These are phyloP conservation scores for Tilletia caries DNA, from an alignment of 1,284 basidiomycete species.

Conservation along the genomic window DNA sequence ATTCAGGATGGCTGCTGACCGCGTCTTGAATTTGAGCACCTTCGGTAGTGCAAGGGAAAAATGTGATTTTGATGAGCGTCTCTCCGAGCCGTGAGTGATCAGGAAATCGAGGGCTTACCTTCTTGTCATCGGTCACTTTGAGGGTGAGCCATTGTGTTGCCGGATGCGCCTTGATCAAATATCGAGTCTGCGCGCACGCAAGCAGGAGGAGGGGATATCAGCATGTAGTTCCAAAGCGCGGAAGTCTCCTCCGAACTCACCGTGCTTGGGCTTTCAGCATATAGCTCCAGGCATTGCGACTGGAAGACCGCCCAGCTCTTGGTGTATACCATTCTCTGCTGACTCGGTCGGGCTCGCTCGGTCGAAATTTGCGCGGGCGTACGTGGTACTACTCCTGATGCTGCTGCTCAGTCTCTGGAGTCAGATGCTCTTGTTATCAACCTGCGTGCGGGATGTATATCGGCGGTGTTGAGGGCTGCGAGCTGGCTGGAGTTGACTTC, in stretches of 20 bases:
- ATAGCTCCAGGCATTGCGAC: conserved; percentile 34
- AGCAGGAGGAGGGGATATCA: not conserved
- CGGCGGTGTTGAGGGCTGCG: too few species aligned
- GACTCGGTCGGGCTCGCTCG: too few species aligned
- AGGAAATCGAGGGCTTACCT: conserved; percentile 19
- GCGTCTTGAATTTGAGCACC: conserved; percentile 13
- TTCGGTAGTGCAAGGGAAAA: not conserved
- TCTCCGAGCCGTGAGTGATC: too few species aligned
- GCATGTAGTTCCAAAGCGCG: too few species aligned
- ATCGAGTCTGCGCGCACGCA: conserved; percentile 24
- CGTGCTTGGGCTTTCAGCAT: conserved; percentile 26
- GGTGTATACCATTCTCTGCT: conserved; percentile 38
- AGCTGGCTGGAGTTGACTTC: too few species aligned
- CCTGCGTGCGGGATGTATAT: too few species aligned
- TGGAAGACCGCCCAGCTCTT: conserved; percentile 43
- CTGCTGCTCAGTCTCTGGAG: too few species aligned
- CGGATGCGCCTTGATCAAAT: conserved; percentile 39
- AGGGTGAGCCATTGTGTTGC: conserved; percentile 33
- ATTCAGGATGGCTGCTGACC: conserved; percentile 12
- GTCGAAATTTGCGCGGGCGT: too few species aligned
- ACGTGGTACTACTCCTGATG: too few species aligned
- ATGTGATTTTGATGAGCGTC: too few species aligned
- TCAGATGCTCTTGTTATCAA: too few species aligned
- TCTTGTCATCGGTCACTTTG: conserved; percentile 44
- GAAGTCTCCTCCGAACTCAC: conserved; percentile 14